A percentile compares a stretch with the other conserved stretches of the same genome.
Evolutionary conservation across 208 protist species (phyloP).

Genomic region (Blechomonas ayalai): DNA sequence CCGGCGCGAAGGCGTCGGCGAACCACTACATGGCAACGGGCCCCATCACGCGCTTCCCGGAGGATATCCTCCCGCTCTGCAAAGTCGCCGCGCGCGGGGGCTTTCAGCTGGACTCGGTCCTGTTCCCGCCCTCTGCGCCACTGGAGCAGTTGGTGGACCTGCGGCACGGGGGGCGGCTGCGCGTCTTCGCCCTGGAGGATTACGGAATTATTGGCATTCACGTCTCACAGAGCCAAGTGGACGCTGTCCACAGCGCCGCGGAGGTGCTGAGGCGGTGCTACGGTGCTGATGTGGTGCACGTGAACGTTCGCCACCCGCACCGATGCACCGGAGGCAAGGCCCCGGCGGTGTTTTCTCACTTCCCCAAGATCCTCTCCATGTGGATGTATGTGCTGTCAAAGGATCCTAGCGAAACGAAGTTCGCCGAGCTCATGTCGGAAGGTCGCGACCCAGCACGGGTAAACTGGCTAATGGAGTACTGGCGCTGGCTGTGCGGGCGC

Average conservation of each 20-base stretch:
- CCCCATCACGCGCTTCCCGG: slow-evolving; percentile 72
- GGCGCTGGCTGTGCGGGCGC: slow-evolving; percentile 50
- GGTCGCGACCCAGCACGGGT: slow-evolving; percentile 19
- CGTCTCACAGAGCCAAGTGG: slow-evolving; percentile 39
- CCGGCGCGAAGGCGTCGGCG: slow-evolving; percentile 47
- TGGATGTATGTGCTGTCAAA: slow-evolving; percentile 53
- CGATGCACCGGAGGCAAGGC: slow-evolving; percentile 51
- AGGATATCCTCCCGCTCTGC: slow-evolving; percentile 75
- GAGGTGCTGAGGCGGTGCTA: slow-evolving; percentile 41
- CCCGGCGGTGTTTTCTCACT: slow-evolving; percentile 44
- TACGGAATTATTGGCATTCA: slow-evolving; percentile 46
- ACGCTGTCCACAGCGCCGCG: slow-evolving; percentile 47
- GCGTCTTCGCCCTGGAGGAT: slow-evolving; percentile 79
- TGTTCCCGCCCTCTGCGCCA: slow-evolving; percentile 54
- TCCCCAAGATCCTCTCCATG: slow-evolving; percentile 54
- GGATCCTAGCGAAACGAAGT: slow-evolving; percentile 56
- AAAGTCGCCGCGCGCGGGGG: slow-evolving; percentile 68
- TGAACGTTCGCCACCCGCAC: slow-evolving; percentile 57
- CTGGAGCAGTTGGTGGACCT: slow-evolving; percentile 42
- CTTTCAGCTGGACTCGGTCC: slow-evolving; percentile 50
- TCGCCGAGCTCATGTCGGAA: slow-evolving; percentile 53
- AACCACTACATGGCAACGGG: slow-evolving; percentile 86
- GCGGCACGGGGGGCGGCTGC: slow-evolving; percentile 14
- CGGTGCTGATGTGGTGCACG: slow-evolving; percentile 55
- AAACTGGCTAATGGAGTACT: slow-evolving; percentile 50